Percentiles rank a stretch among this genome's conserved stretches.
These are phyloP conservation scores for Gardenia jasminoides DNA, from an alignment of 257 asterid genomes.

Conservation along the genomic window DNA sequence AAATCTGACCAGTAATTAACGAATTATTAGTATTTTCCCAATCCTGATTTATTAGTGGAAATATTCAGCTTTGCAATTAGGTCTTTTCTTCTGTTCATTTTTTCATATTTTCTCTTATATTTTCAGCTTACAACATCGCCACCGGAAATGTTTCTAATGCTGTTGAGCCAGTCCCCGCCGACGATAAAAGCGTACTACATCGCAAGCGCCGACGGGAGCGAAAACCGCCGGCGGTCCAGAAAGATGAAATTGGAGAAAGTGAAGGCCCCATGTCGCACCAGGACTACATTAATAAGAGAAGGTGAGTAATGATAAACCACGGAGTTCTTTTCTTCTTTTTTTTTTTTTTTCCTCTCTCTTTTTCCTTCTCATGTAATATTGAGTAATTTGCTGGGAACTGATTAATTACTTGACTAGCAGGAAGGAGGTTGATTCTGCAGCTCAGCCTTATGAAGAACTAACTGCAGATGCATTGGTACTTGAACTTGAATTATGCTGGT, in stretches of 20 bases:
- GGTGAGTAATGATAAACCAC: slow-evolving; percentile 31
- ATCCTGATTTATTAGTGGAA: neutral
- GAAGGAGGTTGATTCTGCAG: slow-evolving; percentile 53
- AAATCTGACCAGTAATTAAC: slow-evolving; percentile 55
- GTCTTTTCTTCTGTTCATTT: neutral
- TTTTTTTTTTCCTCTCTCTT: too few relatives aligned
- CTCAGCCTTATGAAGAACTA: slow-evolving; percentile 54
- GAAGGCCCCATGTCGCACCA: slow-evolving; percentile 78
- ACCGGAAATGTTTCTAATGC: slow-evolving; percentile 47
- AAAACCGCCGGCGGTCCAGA: slow-evolving; percentile 30
- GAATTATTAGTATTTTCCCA: neutral
- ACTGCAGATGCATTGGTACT: slow-evolving; percentile 66
- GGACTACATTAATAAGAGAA: slow-evolving; percentile 58
- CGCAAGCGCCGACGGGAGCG: slow-evolving; percentile 49
- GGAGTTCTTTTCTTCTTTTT: too few relatives aligned
- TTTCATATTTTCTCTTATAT: neutral
- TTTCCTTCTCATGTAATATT: neutral
- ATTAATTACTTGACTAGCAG: slow-evolving; percentile 34
- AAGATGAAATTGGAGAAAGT: slow-evolving; percentile 26
- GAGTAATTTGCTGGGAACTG: neutral
- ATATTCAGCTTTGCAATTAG: neutral
- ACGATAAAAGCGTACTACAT: slow-evolving; percentile 9
- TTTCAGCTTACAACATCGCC: slow-evolving; percentile 63
- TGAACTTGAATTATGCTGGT: neutral
- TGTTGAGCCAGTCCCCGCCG: slow-evolving; percentile 24